These are phyloP conservation scores for Colletotrichum scovillei DNA, from an alignment of 2,329 filamentous ascomycete genomes.

Conservation along the genomic window DNA sequence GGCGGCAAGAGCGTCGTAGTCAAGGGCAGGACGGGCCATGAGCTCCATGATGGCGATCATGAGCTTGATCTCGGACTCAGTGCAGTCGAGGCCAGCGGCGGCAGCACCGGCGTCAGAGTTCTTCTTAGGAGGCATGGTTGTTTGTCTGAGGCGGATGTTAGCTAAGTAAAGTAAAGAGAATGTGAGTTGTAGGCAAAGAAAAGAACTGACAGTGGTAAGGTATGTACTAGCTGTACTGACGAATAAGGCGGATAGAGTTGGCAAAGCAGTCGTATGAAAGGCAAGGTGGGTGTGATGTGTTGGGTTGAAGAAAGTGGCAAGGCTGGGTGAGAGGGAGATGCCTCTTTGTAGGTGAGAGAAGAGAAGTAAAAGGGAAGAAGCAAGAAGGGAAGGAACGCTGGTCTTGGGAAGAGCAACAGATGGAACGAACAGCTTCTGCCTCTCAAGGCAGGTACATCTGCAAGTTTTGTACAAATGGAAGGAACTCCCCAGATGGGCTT, in stretches of 20 bases:
- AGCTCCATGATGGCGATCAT: background rate
- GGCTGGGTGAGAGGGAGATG: background rate
- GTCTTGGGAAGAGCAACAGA: background rate
- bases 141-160: background rate
- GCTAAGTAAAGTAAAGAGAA: background rate
- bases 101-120: background rate
- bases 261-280: background rate
- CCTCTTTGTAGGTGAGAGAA: background rate
- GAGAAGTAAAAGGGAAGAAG: background rate
- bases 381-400: background rate
- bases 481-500: background rate
- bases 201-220: background rate
- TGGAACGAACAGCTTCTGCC: background rate
- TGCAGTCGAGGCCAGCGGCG: background rate
- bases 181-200: no score
- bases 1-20: conserved; percentile 8
- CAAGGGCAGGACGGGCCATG: background rate
- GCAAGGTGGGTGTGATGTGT: background rate
- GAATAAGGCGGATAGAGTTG: background rate
- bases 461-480: background rate
- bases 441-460: background rate
- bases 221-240: background rate
- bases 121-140: background rate
- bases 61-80: background rate
- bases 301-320: background rate